Conservation (phyloP, 177 flowering plant species). For the Vitis hybrid region DNA sequence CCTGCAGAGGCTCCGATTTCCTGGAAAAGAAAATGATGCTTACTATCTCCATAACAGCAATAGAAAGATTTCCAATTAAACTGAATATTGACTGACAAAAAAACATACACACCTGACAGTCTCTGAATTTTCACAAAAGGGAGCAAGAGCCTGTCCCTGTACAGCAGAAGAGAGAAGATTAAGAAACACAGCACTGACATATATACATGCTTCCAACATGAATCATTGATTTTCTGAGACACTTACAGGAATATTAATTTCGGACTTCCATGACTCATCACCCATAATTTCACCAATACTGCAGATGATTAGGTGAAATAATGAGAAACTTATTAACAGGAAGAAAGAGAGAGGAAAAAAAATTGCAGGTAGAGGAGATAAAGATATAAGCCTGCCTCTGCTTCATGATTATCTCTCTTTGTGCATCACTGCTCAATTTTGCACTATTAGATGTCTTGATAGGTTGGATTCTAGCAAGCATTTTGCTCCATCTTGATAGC, state of each 20-base stretch:
- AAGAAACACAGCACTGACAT: background rate
- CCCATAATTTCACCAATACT: constrained; percentile 69
- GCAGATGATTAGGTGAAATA: constrained; percentile 24
- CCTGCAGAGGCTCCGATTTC: constrained; percentile 54
- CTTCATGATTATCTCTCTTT: constrained; percentile 54
- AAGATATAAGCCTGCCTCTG: constrained; percentile 54
- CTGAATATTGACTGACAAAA: background rate
- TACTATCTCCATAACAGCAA: constrained; percentile 4
- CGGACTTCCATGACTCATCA: constrained; percentile 59
- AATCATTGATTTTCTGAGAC: background rate
- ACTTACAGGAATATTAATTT: constrained; percentile 58
- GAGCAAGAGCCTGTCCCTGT: constrained; percentile 51
- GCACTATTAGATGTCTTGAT: constrained; percentile 52
- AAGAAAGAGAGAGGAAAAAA: background rate
- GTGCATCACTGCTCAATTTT: constrained; percentile 37
- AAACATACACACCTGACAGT: constrained; percentile 41
- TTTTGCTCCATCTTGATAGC: constrained; percentile 82
- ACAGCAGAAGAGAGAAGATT: constrained; percentile 19
- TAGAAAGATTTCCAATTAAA: background rate
- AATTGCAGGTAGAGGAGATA: background rate
- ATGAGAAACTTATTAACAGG: constrained; percentile 10
- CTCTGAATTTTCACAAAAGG: constrained; percentile 37
- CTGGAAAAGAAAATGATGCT: constrained; percentile 40
- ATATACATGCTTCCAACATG: background rate
- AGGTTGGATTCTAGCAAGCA: constrained; percentile 65